These are phyloP conservation scores for Hericium coralloides DNA, from an alignment of 768 basidiomycete species.

Conservation along the genomic window DNA sequence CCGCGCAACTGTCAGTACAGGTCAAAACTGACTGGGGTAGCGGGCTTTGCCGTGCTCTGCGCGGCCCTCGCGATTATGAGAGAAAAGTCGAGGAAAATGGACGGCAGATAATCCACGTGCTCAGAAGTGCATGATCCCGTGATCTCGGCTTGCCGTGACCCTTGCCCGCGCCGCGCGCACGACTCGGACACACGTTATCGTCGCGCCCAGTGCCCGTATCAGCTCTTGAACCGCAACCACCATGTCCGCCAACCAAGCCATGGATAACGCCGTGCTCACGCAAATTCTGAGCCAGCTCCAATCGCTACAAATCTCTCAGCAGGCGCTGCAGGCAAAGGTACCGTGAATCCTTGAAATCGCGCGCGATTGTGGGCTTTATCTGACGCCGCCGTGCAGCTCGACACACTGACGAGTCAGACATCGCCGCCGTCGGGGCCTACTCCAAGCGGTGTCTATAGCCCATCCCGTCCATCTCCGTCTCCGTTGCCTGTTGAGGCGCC, in stretches of 20 bases:
- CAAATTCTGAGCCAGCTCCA: constrained; percentile 71
- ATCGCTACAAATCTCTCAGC: constrained; percentile 64
- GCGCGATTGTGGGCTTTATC: neutral
- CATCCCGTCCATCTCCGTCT: constrained; percentile 21
- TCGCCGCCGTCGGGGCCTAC: constrained; percentile 21
- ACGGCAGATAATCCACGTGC: no score
- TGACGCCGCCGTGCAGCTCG: constrained; percentile 32
- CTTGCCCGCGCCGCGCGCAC: neutral
- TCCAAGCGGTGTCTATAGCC: constrained; percentile 20
- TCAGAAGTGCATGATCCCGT: neutral
- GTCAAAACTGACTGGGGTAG: no score
- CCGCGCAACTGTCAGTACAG: no score
- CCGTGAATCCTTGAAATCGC: constrained; percentile 4
- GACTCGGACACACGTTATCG: neutral
- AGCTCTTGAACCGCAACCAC: neutral
- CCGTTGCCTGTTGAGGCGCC: constrained; percentile 22
- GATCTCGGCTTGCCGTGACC: neutral
- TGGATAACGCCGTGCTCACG: constrained; percentile 46
- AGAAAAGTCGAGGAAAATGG: no score
- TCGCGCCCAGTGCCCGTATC: neutral
- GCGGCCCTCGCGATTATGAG: no score
- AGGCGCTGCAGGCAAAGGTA: constrained; percentile 75
- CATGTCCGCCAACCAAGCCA: neutral
- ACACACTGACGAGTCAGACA: constrained; percentile 29
- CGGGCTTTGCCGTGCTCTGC: no score